Evolutionary conservation across 768 basidiomycete genomes (phyloP), one percentile per base, ranked within the genome.

Genomic region (Lentinula detonsa): DNA sequence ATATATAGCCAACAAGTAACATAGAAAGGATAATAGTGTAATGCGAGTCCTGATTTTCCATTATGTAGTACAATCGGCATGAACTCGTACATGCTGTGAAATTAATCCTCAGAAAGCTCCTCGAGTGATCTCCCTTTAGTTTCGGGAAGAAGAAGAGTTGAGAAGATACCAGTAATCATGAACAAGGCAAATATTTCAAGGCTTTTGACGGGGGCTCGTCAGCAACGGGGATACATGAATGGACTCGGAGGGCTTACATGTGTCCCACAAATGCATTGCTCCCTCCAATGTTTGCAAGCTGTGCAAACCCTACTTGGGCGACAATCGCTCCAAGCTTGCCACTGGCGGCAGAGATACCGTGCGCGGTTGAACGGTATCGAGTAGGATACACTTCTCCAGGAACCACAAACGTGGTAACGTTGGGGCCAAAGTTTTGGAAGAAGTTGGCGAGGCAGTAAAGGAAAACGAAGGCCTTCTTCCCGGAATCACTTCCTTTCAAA

Each of bases 371-470:
- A 63, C 93, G 85, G 72, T 93, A 93, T 51, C 93, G 89, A 1
- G 92, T 95, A 1, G 92, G 92, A 84, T 92, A 94, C 28, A 78
- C 81, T 70, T 95, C 93, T 64, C 89, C 90, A 0, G 92, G 91
- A 3, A 93, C 75, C 10, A 60, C 61, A 71, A 94, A 93, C 0
- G 91, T 92, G 0, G 90, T 93, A 0, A 81, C 82, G 66, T 92
- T 91, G 9, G 87, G 89, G 1, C 90, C 91, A 63, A 92, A 93
- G 74, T 93, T 93, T 76, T 91, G 88, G 87, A 93, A 91, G 76
- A 92, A 92, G 70, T 90, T 88, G 66, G 90, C 82, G n/a, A 94
- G 76, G 70, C 90, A 90, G 76, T 93, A 94, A 31, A 91, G 81
- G 75, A 89, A 87, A 53, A 91, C 85, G 70, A 94, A 93, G 2